Percentiles rank a stretch among this genome's conserved stretches.
phyloP scores from a whole-genome alignment of 495 filamentous ascomycete genomes.

The Penicillium lividum region DNA sequence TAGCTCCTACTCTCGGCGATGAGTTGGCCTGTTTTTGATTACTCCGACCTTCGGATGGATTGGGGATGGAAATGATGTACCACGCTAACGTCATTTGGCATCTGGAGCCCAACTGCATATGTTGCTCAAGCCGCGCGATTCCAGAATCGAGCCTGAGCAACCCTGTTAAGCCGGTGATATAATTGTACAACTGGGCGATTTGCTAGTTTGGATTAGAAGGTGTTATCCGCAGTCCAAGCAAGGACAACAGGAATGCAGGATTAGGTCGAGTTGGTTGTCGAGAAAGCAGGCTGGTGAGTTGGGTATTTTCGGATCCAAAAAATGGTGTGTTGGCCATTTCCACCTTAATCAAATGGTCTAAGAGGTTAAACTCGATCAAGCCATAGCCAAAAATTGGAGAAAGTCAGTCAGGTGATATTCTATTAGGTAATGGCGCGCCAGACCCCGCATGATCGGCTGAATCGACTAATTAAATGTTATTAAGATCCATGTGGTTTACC shows the following conservation, averaged over 20 bases:
- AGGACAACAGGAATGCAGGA: not conserved
- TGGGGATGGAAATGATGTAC: not conserved
- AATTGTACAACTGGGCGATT: not conserved
- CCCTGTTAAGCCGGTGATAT: conserved; percentile 12
- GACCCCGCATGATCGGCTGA: conserved; percentile 28
- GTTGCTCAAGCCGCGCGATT: conserved; percentile 7
- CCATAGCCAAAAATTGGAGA: conserved; percentile 11
- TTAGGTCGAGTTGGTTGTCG: not conserved
- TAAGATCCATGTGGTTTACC: conserved; percentile 20
- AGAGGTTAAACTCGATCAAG: not conserved
- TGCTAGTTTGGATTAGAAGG: not conserved
- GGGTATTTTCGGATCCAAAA: not conserved
- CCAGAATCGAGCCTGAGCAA: conserved; percentile 29
- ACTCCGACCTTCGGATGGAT: conserved; percentile 8
- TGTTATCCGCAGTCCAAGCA: not conserved
- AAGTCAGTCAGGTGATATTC: conserved; percentile 26
- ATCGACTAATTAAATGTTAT: conserved; percentile 12
- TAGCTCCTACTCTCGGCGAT: conserved; percentile 7
- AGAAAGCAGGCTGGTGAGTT: not conserved
- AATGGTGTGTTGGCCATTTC: not conserved
- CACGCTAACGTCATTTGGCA: conserved; percentile 19
- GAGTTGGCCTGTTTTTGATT: not conserved
- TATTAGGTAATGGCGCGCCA: conserved; percentile 27
- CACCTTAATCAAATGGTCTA: not conserved
- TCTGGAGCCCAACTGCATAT: conserved; percentile 5